Evolutionary conservation across 345 rosid species (phyloP).

Genomic region (Lepidium africanum): DNA sequence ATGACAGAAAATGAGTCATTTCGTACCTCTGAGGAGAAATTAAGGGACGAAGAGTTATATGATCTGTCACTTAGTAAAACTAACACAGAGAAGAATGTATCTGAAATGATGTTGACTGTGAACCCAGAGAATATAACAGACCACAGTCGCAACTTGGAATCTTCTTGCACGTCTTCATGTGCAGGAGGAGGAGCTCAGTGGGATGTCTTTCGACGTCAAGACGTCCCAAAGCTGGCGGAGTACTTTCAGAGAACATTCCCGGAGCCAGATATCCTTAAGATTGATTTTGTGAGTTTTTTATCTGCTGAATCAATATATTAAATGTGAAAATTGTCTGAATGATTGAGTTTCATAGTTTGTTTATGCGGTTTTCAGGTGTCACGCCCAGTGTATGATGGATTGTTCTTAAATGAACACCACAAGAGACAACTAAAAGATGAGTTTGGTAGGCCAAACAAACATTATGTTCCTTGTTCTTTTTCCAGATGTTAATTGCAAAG

Average conservation of each 20-base stretch:
- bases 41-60: conserved; percentile 8
- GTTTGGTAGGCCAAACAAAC: conserved; percentile 45
- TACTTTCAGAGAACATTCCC: conserved; percentile 39
- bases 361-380: conserved; percentile 43
- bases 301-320: conserved; percentile 4
- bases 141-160: neutral
- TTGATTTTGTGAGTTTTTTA: conserved; percentile 47
- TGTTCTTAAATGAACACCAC: conserved; percentile 53
- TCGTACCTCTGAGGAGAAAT: neutral
- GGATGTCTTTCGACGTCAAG: conserved; percentile 85
- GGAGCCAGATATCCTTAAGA: conserved; percentile 24
- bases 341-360: conserved; percentile 10
- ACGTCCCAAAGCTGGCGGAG: conserved; percentile 57
- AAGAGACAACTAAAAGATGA: conserved; percentile 63
- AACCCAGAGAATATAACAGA: neutral
- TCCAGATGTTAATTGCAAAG: conserved; percentile 1
- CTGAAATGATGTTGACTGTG: conserved; percentile 9
- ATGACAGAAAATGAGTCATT: conserved; percentile 8
- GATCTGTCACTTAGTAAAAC: conserved; percentile 9
- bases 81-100: conserved; percentile 8
- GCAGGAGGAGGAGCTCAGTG: conserved; percentile 63
- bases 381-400: conserved; percentile 51
- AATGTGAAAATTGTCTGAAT: neutral
- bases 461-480: neutral
- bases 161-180: conserved; percentile 22